phyloP scores from a whole-genome alignment of 2,329 filamentous ascomycete genomes.

The Nemania bipapillata region DNA sequence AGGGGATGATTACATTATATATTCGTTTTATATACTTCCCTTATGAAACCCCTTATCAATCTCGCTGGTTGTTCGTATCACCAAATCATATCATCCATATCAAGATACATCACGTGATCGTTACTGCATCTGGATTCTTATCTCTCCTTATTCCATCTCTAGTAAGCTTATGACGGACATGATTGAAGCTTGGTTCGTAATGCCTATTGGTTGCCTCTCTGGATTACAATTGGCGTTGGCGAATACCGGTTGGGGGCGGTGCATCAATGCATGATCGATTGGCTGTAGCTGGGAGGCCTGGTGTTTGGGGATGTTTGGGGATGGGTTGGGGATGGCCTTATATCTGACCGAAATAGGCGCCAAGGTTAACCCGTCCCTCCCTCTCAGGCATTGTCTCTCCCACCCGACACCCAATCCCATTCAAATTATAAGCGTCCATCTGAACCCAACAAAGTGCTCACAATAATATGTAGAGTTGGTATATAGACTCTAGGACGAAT shows the following conservation, averaged over 20 bases:
- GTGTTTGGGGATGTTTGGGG: slow-evolving; percentile 6
- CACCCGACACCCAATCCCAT: neutral
- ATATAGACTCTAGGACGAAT: neutral
- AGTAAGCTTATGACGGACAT: neutral
- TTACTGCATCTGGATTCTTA: neutral
- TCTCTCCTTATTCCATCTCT: neutral
- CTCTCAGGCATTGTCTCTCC: neutral
- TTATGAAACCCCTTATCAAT: too few relatives aligned
- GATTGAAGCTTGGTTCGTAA: neutral
- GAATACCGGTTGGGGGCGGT: slow-evolving; percentile 16
- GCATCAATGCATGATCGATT: slow-evolving; percentile 11
- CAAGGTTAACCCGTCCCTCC: slow-evolving; percentile 5
- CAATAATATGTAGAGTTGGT: neutral
- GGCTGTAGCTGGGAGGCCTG: neutral
- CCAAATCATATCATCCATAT: too few relatives aligned
- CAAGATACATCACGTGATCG: too few relatives aligned
- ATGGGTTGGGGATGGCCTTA: slow-evolving; percentile 14
- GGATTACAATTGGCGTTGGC: slow-evolving; percentile 7
- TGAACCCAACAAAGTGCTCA: neutral
- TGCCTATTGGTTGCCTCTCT: neutral
- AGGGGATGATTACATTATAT: too few relatives aligned
- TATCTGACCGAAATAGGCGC: slow-evolving; percentile 14
- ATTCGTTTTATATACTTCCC: too few relatives aligned
- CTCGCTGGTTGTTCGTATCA: too few relatives aligned
- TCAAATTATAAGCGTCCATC: neutral